Evolutionary conservation across 305 asterid genomes (phyloP).

Genomic region (Solanum hybrid): DNA sequence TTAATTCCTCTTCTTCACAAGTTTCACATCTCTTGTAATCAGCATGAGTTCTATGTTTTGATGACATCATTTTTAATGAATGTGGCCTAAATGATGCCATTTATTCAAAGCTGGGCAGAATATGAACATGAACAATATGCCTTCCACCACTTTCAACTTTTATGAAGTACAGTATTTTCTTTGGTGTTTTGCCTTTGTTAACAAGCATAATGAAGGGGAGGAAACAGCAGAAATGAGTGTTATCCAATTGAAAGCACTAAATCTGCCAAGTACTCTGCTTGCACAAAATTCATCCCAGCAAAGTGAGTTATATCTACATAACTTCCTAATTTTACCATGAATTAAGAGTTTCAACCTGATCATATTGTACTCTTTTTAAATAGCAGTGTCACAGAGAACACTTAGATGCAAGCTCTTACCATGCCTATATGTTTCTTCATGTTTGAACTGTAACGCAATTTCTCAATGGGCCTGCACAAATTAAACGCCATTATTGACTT

Average conservation of each 20-base stretch:
- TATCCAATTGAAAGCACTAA: not conserved
- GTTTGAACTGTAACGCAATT: constrained; percentile 72
- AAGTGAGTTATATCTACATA: not conserved
- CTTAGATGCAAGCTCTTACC: constrained; percentile 37
- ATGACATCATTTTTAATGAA: not conserved
- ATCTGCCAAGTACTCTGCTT: not conserved
- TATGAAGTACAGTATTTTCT: not conserved
- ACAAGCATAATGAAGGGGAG: not conserved
- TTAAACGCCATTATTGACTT: not conserved
- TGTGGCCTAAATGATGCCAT: not conserved
- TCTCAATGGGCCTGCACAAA: constrained; percentile 74
- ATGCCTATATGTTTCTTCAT: constrained; percentile 97
- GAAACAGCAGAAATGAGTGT: not conserved
- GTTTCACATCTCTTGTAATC: not conserved
- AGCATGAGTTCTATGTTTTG: not conserved
- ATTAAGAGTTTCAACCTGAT: not conserved
- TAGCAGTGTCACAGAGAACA: not conserved
- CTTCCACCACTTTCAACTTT: not conserved
- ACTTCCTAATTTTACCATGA: not conserved
- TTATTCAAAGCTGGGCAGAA: not conserved
- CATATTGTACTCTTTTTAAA: not conserved
- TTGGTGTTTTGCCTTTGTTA: not conserved
- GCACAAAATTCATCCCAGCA: constrained; percentile 1
- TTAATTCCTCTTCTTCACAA: not conserved
- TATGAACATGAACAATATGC: not conserved